Evolutionary conservation across 768 basidiomycete genomes (phyloP), one percentile per base, ranked within the genome.

Genomic region (Leccinum obscurum): DNA sequence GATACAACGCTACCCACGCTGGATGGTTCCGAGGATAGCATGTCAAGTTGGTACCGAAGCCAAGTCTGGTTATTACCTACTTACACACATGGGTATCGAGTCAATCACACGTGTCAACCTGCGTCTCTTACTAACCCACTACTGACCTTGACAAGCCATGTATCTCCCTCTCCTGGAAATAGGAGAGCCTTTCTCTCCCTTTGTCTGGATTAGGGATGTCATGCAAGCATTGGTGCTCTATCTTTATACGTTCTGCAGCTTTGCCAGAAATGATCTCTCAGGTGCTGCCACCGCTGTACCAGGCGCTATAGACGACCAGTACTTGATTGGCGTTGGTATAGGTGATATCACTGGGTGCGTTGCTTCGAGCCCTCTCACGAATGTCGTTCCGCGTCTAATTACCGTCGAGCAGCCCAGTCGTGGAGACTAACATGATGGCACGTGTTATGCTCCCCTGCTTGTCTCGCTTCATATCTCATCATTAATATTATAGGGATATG

Each of bases 381-480:
- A 4, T 34, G 8, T n/a, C 5, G 7, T 39, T 48, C 14, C 49
- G 6, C 4, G 17, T 49, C 37, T 56, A 28, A 56, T 28, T 22
- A 8, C 50, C 13, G 30, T 53, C 62, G 26, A 61, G 59, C 48
- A 88, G 86, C 22, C 88, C 89, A 4, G 84, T 90, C 17, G 89
- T 91, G 6, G 89, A 92, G 77, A 92, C 90, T 17, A 90, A 90
- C 63, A 88, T 91, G 86, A 89, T 90, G 88, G 88, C 85, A 70
- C 52, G 74, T 62, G 34, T 28, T 32, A 35, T 26, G 51, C 32
- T 41, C n/a, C 9, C 54, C 49, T n/a, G 35, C 35, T 20, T 15
- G 26, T 32, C 13, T 41, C 39, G 17, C 39, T 41, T 41, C 24
- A 49, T 56, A 6, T 37, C 58, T 62, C 60, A 54, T 34, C 9